Conservation (phyloP, 306 rosid species). For the Bauhinia variegata region DNA sequence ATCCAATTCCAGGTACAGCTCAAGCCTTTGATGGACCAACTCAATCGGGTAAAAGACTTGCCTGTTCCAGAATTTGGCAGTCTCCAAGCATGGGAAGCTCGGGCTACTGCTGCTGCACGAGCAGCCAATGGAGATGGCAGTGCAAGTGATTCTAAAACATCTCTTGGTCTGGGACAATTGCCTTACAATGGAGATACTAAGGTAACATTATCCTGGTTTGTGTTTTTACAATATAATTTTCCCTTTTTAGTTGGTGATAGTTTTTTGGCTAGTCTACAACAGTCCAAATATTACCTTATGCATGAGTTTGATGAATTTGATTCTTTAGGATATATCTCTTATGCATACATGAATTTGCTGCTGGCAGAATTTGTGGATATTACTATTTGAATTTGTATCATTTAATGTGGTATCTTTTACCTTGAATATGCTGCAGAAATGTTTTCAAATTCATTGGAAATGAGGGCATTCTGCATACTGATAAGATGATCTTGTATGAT, state of each 20-base stretch:
- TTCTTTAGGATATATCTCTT: constrained; percentile 8
- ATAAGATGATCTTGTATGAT: background rate
- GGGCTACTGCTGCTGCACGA: constrained; percentile 83
- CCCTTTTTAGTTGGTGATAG: background rate
- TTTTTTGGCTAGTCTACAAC: background rate
- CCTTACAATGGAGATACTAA: constrained; percentile 96
- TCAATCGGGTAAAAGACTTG: constrained; percentile 83
- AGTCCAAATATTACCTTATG: background rate
- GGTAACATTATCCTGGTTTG: constrained; percentile 50
- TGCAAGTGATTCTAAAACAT: constrained; percentile 72
- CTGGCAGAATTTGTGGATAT: constrained; percentile 1
- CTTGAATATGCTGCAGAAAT: background rate
- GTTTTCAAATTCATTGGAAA: background rate
- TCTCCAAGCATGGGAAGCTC: constrained; percentile 97
- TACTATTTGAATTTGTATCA: background rate
- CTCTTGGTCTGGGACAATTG: constrained; percentile 73
- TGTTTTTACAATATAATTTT: constrained; percentile 21
- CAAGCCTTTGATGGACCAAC: constrained; percentile 88
- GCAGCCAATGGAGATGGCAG: constrained; percentile 75
- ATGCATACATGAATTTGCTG: constrained; percentile 6
- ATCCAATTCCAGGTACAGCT: constrained; percentile 64
- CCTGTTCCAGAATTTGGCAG: constrained; percentile 88
- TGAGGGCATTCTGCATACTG: background rate
- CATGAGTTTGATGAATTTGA: background rate
- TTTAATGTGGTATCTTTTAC: constrained; percentile 1